Percentiles rank a stretch among this genome's conserved stretches.
phyloP scores from a whole-genome alignment of 2,329 filamentous ascomycete species.

The Ceratocystis papillata region DNA sequence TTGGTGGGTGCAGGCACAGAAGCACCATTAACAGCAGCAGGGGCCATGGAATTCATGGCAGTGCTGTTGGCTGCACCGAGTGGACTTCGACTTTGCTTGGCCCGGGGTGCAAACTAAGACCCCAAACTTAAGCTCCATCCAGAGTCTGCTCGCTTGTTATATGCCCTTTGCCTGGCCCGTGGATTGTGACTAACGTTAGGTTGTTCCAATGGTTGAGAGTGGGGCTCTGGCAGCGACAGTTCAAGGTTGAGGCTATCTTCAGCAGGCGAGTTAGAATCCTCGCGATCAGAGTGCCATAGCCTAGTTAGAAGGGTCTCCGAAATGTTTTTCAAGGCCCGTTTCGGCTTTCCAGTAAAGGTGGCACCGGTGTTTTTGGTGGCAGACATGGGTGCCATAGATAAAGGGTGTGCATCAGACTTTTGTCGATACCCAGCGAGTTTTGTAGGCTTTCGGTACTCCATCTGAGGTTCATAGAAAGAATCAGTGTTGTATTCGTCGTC shows the following conservation, averaged over 20 bases:
- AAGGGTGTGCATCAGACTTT: background rate
- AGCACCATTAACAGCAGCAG: background rate
- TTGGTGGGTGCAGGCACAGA: background rate
- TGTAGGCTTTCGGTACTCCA: conserved; percentile 1
- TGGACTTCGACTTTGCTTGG: conserved; percentile 10
- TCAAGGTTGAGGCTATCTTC: background rate
- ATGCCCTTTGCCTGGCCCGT: background rate
- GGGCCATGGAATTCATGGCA: background rate
- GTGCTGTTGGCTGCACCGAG: background rate
- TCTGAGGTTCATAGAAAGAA: background rate
- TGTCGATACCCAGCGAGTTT: background rate
- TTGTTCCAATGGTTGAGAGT: background rate
- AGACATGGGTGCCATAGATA: background rate
- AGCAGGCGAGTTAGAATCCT: background rate
- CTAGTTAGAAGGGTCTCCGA: conserved; percentile 12
- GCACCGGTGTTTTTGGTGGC: background rate
- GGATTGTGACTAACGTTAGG: background rate
- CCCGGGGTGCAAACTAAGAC: conserved; percentile 18
- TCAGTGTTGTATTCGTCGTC: conserved; percentile 14
- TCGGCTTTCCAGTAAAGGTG: background rate
- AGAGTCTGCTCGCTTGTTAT: conserved; percentile 16
- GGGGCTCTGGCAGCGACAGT: background rate
- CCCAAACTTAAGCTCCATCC: conserved; percentile 18
- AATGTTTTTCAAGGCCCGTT: conserved; percentile 9
- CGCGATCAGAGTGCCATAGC: conserved; percentile 11